A percentile compares a stretch with the other conserved stretches of the same genome.
These are phyloP conservation scores for Monosporozyma unispora DNA, from an alignment of 805 yeast species.

Conservation along the genomic window DNA sequence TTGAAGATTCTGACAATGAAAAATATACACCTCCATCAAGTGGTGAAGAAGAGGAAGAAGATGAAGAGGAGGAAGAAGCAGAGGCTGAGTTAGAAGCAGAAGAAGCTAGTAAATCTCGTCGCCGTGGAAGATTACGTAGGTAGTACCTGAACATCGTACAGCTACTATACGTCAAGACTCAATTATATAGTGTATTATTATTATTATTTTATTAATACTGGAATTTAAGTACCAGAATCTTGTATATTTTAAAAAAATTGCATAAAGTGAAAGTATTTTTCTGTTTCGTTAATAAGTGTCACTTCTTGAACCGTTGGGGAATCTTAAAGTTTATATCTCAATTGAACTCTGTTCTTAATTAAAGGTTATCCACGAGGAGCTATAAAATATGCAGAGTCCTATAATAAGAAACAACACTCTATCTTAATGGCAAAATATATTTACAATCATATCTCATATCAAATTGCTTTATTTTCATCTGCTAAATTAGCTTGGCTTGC, in stretches of 20 bases:
- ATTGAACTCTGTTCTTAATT: too few relatives aligned
- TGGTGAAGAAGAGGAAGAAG: constrained; percentile 11
- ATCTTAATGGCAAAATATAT: background rate
- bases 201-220: background rate
- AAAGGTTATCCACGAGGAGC: too few relatives aligned
- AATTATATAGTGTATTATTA: background rate
- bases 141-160: too few relatives aligned
- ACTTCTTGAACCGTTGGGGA: too few relatives aligned
- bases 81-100: constrained; percentile 11
- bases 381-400: too few relatives aligned
- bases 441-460: background rate
- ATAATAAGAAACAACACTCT: background rate
- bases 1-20: constrained; percentile 11
- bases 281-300: too few relatives aligned
- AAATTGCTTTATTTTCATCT: background rate
- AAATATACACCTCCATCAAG: background rate
- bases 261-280: background rate
- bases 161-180: too few relatives aligned
- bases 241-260: background rate
- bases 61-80: constrained; percentile 11
- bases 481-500: background rate
- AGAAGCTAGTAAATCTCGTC: constrained; percentile 1
- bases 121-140: constrained; percentile 2
- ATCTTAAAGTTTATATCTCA: background rate
- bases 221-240: background rate